Evolutionary conservation across 1,284 basidiomycete genomes (phyloP), one percentile per base, ranked within the genome.

Genomic region (Melanopsichium pennsylvanicum): DNA sequence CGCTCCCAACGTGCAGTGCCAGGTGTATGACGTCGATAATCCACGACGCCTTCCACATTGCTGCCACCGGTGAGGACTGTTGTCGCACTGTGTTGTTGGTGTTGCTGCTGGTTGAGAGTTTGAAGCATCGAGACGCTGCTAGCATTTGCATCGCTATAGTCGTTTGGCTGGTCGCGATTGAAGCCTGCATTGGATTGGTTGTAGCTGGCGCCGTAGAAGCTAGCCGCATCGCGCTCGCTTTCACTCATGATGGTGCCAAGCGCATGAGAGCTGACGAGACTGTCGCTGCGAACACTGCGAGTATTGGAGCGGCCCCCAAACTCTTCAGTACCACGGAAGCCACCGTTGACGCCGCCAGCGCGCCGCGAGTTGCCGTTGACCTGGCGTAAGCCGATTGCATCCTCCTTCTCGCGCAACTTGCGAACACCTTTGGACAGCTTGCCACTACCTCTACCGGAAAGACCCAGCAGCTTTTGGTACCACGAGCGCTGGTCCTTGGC

Each of bases 1-100:
- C 93, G 85, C 80, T 97, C 94, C 94, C 94, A 97, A 23, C 86
- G 85, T 1, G 91, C 89, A 0, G 88, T 87, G 0, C 92, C 93
- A 0, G 85, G 83, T 1, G 86, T 84, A 26, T 86, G 86, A 45
- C 87, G 86, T 39, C 83, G 84, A 85, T 89, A 92, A 81, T 96
- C 90, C 16, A 96, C 72, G 15, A 78, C 74, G 19, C 72, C 72
- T 21, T 75, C 55, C 19, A 61, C 52, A 16, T 23, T 19, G 22
- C 33, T 58, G 42, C 39, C 27, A 9, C 12, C 18, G 32, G 57
- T 54, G 27, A 27, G 35, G 26, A 57, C 23, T 37, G 51, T 64
- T 25, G 44, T 34, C 1, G 55, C 49, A 32, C 47, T 56, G 16
- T 37, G 55, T 4, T 16, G 36, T 11, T 22, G 47, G 18, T 46